Percentiles rank a stretch among this genome's conserved stretches.
Conservation (phyloP, 306 rosid genomes). For the Alnus rubra region DNA sequence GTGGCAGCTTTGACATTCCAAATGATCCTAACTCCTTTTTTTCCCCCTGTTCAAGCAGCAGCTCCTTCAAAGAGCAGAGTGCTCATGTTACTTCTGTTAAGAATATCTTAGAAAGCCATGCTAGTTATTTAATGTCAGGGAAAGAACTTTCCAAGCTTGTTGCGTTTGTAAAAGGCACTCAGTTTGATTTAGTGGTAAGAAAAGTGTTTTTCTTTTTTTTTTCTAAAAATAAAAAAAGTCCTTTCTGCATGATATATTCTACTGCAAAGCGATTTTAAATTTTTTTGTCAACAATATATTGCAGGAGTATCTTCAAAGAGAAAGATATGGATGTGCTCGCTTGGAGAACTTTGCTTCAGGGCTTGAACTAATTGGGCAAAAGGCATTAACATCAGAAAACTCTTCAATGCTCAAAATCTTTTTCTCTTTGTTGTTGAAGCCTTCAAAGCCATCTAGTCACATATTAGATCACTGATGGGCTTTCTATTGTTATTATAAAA, state of each 20-base stretch:
- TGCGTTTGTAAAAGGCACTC: constrained; percentile 96
- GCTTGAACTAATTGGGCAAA: constrained; percentile 83
- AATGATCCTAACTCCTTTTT: constrained; percentile 30
- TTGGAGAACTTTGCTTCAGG: constrained; percentile 94
- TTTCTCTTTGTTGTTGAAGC: neutral
- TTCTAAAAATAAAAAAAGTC: too few species aligned
- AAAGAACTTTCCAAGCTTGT: constrained; percentile 98
- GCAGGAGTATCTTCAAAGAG: constrained; percentile 94
- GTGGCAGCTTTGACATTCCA: constrained; percentile 14
- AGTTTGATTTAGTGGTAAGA: constrained; percentile 93
- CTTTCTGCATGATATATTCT: constrained; percentile 4
- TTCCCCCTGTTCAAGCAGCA: constrained; percentile 42
- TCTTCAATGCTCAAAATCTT: constrained; percentile 9
- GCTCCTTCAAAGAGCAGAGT: constrained; percentile 84
- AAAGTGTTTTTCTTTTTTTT: neutral
- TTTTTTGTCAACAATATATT: constrained; percentile 27
- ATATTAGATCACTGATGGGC: neutral
- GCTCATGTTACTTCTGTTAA: constrained; percentile 85
- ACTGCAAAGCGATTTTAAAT: constrained; percentile 23
- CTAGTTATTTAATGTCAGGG: constrained; percentile 90
- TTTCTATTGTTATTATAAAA: neutral
- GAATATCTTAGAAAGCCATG: constrained; percentile 90
- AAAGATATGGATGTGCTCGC: constrained; percentile 84
- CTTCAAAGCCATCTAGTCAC: constrained; percentile 19
- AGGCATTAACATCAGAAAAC: constrained; percentile 47